A percentile compares a stretch with the other conserved stretches of the same genome.
These are phyloP conservation scores for Trypanosomatidae sp. DNA, from an alignment of 208 protist species.

Conservation along the genomic window DNA sequence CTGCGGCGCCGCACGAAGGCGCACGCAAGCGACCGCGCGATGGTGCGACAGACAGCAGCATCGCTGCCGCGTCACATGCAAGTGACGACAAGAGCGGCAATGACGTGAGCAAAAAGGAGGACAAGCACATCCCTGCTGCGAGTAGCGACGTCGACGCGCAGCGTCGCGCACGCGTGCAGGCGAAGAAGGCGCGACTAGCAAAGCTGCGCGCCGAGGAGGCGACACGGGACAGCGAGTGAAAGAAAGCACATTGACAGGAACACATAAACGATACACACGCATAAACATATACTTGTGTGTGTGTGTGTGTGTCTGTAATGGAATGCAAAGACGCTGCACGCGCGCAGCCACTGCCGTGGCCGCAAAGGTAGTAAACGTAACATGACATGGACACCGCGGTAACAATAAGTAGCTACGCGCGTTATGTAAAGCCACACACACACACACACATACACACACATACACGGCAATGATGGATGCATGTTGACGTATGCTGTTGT, in stretches of 20 bases:
- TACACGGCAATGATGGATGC: no score
- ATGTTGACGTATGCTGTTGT: no score
- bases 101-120: conserved; percentile 3
- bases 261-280: not conserved
- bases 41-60: conserved; percentile 1
- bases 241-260: no score
- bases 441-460: no score
- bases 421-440: no score
- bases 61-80: conserved; percentile 2
- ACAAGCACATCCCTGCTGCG: conserved; percentile 7
- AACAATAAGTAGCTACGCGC: no score
- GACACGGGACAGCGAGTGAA: no score
- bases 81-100: not conserved
- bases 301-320: conserved; percentile 1
- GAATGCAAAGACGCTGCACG: no score
- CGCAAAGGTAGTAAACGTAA: no score
- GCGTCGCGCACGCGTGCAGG: conserved; percentile 34
- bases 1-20: not conserved
- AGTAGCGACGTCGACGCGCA: conserved; percentile 19
- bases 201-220: conserved; percentile 18
- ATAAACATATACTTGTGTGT: conserved; percentile 1
- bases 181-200: conserved; percentile 47
- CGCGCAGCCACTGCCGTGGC: no score
- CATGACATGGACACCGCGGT: no score
- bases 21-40: conserved; percentile 4